A percentile compares a stretch with the other conserved stretches of the same genome.
phyloP scores from a whole-genome alignment of 306 rosid genomes.

The Vigna nakashimae region DNA sequence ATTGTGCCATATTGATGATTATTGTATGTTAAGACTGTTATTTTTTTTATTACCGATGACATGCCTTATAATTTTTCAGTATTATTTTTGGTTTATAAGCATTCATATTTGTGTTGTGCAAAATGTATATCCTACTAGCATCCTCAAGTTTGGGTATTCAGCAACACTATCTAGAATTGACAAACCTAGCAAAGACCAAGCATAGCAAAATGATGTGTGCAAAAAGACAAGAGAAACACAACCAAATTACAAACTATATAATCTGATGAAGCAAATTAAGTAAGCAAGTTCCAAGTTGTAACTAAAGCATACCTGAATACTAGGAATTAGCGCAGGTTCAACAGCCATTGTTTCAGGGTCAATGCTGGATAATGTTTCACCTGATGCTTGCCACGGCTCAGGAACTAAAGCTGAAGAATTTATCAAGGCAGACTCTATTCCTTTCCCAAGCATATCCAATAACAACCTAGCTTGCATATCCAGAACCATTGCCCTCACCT shows the following conservation, averaged over 20 bases:
- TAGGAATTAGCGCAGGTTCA: conserved; percentile 81
- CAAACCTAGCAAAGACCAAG: conserved; percentile 29
- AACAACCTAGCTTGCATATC: conserved; percentile 99
- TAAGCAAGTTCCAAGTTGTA: conserved; percentile 32
- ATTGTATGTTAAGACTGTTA: background rate
- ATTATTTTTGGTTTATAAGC: background rate
- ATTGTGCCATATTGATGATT: background rate
- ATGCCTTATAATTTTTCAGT: background rate
- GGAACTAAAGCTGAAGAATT: conserved; percentile 88
- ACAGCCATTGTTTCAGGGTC: conserved; percentile 94
- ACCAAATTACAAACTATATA: background rate
- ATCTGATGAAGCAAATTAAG: conserved; percentile 12
- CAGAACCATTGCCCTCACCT: conserved; percentile 99
- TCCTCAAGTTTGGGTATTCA: background rate
- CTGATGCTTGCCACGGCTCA: conserved; percentile 89
- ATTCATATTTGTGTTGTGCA: background rate
- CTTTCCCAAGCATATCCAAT: conserved; percentile 98
- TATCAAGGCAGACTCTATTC: conserved; percentile 93
- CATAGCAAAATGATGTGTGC: conserved; percentile 13
- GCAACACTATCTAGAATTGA: background rate
- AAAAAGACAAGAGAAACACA: conserved; percentile 12
- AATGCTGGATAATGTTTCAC: conserved; percentile 76
- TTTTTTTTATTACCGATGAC: background rate
- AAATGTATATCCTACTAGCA: background rate
- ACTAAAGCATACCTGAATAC: conserved; percentile 72